phyloP scores from a whole-genome alignment of 2,329 filamentous ascomycete genomes.

The Aspergillus sp. region DNA sequence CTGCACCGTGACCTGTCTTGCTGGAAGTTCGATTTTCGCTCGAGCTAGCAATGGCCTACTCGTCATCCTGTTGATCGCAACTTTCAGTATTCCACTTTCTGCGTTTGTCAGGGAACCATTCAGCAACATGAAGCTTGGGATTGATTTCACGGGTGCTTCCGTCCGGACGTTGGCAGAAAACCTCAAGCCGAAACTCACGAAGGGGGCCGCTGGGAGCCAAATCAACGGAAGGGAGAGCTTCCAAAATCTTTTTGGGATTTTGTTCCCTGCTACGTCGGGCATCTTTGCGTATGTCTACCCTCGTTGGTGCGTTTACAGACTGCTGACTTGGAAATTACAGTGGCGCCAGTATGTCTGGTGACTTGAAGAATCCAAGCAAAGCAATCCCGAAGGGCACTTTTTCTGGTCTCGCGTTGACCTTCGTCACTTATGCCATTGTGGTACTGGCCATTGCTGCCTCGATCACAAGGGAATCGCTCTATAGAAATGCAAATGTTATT shows the following conservation, averaged over 20 bases:
- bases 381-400: slow-evolving; percentile 78
- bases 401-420: slow-evolving; percentile 65
- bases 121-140: slow-evolving; percentile 48
- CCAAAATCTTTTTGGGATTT: slow-evolving; percentile 72
- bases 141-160: slow-evolving; percentile 71
- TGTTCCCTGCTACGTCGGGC: slow-evolving; percentile 63
- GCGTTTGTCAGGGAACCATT: slow-evolving; percentile 61
- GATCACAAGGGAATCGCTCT: slow-evolving; percentile 63
- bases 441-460: slow-evolving; percentile 70
- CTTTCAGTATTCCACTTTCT: slow-evolving; percentile 76
- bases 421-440: slow-evolving; percentile 65
- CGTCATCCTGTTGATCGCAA: slow-evolving; percentile 60
- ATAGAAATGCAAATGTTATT: slow-evolving; percentile 68
- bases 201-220: slow-evolving; percentile 52
- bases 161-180: slow-evolving; percentile 63
- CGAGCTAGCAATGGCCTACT: slow-evolving; percentile 70
- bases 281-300: slow-evolving; percentile 44
- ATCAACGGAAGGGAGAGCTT: slow-evolving; percentile 59
- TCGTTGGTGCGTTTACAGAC: slow-evolving; percentile 40
- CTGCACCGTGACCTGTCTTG: slow-evolving; percentile 67
- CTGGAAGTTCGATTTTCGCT: slow-evolving; percentile 71
- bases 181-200: slow-evolving; percentile 57
- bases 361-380: slow-evolving; percentile 71
- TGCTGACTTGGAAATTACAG: slow-evolving; percentile 36
- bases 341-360: slow-evolving; percentile 84